Evolutionary conservation across 176 grass and related monocot species (phyloP).

Genomic region (Aegilops sharonensis): DNA sequence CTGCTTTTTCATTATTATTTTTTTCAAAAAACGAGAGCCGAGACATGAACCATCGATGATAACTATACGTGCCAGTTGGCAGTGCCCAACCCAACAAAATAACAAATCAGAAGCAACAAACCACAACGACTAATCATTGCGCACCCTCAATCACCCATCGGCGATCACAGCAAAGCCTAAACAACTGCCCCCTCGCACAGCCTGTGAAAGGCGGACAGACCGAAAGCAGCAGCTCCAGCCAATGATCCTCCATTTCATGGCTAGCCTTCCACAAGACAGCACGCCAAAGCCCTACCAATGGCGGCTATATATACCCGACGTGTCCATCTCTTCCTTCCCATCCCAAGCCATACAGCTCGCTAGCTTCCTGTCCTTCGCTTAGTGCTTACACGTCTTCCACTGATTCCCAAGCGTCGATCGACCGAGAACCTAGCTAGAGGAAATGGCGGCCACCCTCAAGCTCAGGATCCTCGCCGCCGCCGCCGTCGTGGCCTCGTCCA

Average conservation of each 20-base stretch:
- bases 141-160: not conserved
- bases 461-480: conserved; percentile 41
- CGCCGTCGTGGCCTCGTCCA: conserved; percentile 21
- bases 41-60: not conserved
- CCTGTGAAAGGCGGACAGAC: conserved; percentile 22
- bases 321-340: not conserved
- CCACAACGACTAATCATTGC: not conserved
- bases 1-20: no score
- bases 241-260: not conserved
- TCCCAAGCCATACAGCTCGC: conserved; percentile 7
- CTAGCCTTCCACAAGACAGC: not conserved
- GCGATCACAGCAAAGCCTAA: not conserved
- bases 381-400: not conserved
- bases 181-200: not conserved
- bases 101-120: not conserved
- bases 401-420: not conserved
- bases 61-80: not conserved
- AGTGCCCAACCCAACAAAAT: not conserved
- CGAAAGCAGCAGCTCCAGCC: not conserved
- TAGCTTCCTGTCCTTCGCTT: not conserved
- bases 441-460: conserved; percentile 47
- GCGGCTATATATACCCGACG: not conserved
- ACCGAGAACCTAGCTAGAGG: conserved; percentile 25
- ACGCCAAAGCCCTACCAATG: not conserved
- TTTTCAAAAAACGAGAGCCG: no score